A percentile compares a stretch with the other conserved stretches of the same genome.
These are phyloP conservation scores for Brassica cretica DNA, from an alignment of 345 rosid genomes.

Conservation along the genomic window DNA sequence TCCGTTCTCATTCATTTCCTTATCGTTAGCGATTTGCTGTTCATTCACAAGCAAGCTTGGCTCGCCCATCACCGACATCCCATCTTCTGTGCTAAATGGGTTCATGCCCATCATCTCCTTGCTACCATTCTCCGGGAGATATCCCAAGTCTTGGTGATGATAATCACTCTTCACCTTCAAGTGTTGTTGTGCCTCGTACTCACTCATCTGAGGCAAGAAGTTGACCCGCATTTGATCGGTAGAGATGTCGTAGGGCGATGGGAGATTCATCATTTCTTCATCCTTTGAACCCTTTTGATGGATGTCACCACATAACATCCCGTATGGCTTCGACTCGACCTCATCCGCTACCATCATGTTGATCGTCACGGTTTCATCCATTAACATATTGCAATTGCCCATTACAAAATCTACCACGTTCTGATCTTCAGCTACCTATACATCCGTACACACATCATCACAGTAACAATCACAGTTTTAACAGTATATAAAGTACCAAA, in stretches of 20 bases:
- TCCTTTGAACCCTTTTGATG: conserved; percentile 36
- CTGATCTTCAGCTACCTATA: conserved; percentile 75
- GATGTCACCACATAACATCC: conserved; percentile 24
- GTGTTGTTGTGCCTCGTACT: conserved; percentile 36
- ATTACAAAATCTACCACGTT: conserved; percentile 60
- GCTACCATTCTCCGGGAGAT: conserved; percentile 31
- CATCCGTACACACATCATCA: conserved; percentile 4
- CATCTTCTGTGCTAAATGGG: conserved; percentile 36
- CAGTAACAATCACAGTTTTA: neutral
- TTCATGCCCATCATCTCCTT: conserved; percentile 42
- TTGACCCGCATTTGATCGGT: conserved; percentile 47
- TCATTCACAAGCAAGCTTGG: conserved; percentile 39
- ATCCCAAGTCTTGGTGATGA: conserved; percentile 36
- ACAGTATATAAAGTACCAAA: neutral
- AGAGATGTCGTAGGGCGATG: conserved; percentile 47
- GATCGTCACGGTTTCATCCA: conserved; percentile 48
- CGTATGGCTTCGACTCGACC: conserved; percentile 40
- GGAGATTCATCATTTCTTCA: conserved; percentile 42
- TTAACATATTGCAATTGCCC: conserved; percentile 51
- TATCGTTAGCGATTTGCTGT: conserved; percentile 43
- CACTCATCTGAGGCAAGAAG: conserved; percentile 50
- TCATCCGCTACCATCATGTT: conserved; percentile 36
- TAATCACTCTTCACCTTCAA: conserved; percentile 42
- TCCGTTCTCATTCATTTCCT: conserved; percentile 55
- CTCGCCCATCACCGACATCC: conserved; percentile 46